These are phyloP conservation scores for Salix suchowensis DNA, from an alignment of 345 rosid genomes.

Conservation along the genomic window DNA sequence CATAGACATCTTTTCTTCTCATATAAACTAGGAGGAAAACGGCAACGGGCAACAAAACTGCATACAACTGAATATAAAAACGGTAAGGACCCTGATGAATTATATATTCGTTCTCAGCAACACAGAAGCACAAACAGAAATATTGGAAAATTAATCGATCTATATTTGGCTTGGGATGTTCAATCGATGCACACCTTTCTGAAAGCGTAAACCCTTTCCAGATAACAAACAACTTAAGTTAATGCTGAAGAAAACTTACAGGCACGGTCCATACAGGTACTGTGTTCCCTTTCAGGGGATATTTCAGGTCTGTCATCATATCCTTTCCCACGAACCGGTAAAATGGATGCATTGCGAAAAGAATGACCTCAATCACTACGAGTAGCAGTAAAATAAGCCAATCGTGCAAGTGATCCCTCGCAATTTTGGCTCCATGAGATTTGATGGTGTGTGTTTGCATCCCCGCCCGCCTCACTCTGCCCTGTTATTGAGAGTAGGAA, in stretches of 20 bases:
- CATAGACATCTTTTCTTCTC: constrained; percentile 58
- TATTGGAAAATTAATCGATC: neutral
- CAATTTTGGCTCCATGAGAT: constrained; percentile 60
- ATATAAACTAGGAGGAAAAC: constrained; percentile 47
- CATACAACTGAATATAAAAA: constrained; percentile 37
- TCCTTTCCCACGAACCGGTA: constrained; percentile 67
- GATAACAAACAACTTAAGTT: neutral
- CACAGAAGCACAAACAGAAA: neutral
- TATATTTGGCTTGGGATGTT: neutral
- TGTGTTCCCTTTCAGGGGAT: constrained; percentile 62
- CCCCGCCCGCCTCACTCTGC: constrained; percentile 46
- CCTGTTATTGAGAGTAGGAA: constrained; percentile 11
- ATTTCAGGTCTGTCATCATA: constrained; percentile 76
- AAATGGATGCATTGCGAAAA: constrained; percentile 62
- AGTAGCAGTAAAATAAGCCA: constrained; percentile 72
- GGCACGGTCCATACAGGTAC: constrained; percentile 78
- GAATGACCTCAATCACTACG: constrained; percentile 30
- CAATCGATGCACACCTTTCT: neutral
- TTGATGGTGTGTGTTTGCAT: constrained; percentile 43
- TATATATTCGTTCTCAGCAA: neutral
- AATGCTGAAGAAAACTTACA: constrained; percentile 24
- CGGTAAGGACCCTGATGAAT: neutral
- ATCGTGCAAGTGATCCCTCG: constrained; percentile 54
- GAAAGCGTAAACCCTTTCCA: neutral
- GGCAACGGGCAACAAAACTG: constrained; percentile 55